Conservation (phyloP, 768 basidiomycete genomes). For the Leccinum incarnatum region DNA sequence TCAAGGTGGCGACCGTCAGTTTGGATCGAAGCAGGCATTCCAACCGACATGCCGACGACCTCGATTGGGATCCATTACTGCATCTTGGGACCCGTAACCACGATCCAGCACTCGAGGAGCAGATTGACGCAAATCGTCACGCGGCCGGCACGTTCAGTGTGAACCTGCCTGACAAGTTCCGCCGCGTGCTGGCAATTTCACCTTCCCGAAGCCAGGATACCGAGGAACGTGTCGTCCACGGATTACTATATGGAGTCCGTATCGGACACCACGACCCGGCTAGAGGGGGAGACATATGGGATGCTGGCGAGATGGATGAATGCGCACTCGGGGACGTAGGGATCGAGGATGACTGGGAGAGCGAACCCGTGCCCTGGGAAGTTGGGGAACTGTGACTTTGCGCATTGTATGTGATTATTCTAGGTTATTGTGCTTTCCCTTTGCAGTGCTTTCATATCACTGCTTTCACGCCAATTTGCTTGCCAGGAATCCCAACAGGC, state of each 20-base stretch:
- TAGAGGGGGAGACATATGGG: constrained; percentile 75
- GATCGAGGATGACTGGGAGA: constrained; percentile 69
- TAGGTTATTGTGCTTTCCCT: constrained; percentile 23
- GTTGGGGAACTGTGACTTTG: constrained; percentile 61
- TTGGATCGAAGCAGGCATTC: constrained; percentile 12
- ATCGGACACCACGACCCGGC: constrained; percentile 55
- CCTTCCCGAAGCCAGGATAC: constrained; percentile 40
- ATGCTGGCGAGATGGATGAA: constrained; percentile 60
- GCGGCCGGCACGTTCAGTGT: constrained; percentile 45
- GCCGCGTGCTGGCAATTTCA: constrained; percentile 60
- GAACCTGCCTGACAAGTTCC: constrained; percentile 65
- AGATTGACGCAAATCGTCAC: constrained; percentile 31
- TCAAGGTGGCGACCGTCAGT: constrained; percentile 22
- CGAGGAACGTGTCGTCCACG: constrained; percentile 54
- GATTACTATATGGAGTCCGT: constrained; percentile 57
- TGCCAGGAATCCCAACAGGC: constrained; percentile 18
- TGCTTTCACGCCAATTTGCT: constrained; percentile 24
- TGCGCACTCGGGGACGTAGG: constrained; percentile 42
- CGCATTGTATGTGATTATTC: constrained; percentile 30
- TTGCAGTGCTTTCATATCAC: constrained; percentile 35
- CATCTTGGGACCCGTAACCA: constrained; percentile 23
- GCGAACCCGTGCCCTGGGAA: constrained; percentile 81
- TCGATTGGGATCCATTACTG: constrained; percentile 33
- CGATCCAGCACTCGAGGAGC: constrained; percentile 13
- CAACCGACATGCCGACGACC: constrained; percentile 11